Conservation (phyloP, 495 filamentous ascomycete genomes). For the Thermochaetoides thermophila region DNA sequence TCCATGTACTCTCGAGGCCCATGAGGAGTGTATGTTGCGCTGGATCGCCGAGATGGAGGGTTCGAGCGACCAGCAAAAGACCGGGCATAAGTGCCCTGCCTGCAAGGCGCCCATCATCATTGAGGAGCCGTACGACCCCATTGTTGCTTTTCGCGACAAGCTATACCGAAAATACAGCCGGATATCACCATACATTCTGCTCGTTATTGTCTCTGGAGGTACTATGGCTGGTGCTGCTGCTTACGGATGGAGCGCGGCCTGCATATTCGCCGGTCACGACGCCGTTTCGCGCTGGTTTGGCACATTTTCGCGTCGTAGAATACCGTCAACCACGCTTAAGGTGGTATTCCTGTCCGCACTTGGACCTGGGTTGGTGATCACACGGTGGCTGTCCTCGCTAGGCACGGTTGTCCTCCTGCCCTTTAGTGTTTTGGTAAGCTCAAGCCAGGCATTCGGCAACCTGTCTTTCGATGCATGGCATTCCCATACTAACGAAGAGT, state of each 20-base stretch:
- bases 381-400: slow-evolving; percentile 18
- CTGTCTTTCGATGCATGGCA: no score
- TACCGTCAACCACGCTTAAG: slow-evolving; percentile 2
- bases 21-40: slow-evolving; percentile 77
- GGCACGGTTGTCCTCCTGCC: slow-evolving; percentile 20
- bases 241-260: slow-evolving; percentile 23
- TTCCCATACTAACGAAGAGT: background rate
- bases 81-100: slow-evolving; percentile 65
- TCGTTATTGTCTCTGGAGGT: slow-evolving; percentile 39
- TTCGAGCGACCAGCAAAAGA: slow-evolving; percentile 33
- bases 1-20: slow-evolving; percentile 74
- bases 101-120: slow-evolving; percentile 73
- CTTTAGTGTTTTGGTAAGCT: slow-evolving; percentile 21
- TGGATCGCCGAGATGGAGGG: slow-evolving; percentile 77
- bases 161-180: slow-evolving; percentile 39
- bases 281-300: slow-evolving; percentile 15
- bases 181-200: slow-evolving; percentile 43
- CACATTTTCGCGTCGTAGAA: background rate
- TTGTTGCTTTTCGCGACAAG: slow-evolving; percentile 44
- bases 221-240: slow-evolving; percentile 28
- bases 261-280: slow-evolving; percentile 24
- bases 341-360: slow-evolving; percentile 17
- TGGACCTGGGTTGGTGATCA: slow-evolving; percentile 25
- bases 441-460: background rate
- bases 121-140: slow-evolving; percentile 50